These are phyloP conservation scores for Ormosia semicastrata DNA, from an alignment of 306 rosid genomes.

Conservation along the genomic window DNA sequence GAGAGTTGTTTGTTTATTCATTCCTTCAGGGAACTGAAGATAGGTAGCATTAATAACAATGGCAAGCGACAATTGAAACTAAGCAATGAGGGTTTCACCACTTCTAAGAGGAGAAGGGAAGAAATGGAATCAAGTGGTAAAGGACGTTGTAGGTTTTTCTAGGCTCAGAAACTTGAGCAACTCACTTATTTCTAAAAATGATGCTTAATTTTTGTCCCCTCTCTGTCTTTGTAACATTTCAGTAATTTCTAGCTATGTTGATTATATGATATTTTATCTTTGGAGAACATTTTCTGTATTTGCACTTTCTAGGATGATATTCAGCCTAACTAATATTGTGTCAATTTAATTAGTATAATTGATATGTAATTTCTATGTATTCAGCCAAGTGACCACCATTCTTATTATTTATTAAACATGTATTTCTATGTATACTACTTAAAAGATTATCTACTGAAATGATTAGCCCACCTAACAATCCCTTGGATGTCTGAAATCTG, in stretches of 20 bases:
- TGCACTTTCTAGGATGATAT: background rate
- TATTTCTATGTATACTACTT: background rate
- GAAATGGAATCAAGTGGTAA: conserved; percentile 88
- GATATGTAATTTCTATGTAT: no score
- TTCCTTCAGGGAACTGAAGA: conserved; percentile 52
- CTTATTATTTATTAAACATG: background rate
- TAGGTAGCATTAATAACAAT: conserved; percentile 30
- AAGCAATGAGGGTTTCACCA: conserved; percentile 67
- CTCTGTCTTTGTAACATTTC: background rate
- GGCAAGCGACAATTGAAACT: conserved; percentile 75
- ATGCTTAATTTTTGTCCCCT: background rate
- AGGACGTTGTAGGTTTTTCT: conserved; percentile 80
- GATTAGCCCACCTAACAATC: background rate
- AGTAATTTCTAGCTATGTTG: conserved; percentile 20
- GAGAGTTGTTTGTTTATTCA: conserved; percentile 6
- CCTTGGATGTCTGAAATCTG: background rate
- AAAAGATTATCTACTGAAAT: background rate
- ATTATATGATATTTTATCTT: background rate
- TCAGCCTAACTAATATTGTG: background rate
- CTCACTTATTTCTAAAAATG: conserved; percentile 49
- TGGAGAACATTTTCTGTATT: conserved; percentile 5
- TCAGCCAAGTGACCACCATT: background rate
- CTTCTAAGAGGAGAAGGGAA: conserved; percentile 79
- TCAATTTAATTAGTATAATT: conserved; percentile 2
- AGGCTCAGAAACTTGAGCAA: conserved; percentile 80